phyloP scores from a whole-genome alignment of 306 rosid genomes.

The Medicago lupulina region DNA sequence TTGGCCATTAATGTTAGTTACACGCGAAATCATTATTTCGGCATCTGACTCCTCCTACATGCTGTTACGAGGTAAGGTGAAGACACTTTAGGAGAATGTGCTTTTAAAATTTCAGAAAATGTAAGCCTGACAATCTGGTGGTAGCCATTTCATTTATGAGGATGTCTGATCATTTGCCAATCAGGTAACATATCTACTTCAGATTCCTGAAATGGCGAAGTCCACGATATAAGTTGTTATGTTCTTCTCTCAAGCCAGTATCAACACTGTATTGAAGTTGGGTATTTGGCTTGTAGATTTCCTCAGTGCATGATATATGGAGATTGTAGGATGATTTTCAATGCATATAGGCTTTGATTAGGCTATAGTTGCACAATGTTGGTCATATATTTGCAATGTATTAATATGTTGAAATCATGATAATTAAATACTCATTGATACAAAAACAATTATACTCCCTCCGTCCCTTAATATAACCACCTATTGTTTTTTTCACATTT shows the following conservation, averaged over 20 bases:
- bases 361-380: neutral
- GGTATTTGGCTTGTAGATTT: slow-evolving; percentile 37
- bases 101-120: slow-evolving; percentile 4
- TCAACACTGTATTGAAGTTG: neutral
- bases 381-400: neutral
- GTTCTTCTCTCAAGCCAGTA: neutral
- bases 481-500: too few species aligned
- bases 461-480: too few species aligned
- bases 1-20: slow-evolving; percentile 28
- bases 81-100: slow-evolving; percentile 13
- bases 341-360: slow-evolving; percentile 26
- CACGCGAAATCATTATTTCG: neutral
- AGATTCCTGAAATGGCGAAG: neutral
- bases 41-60: slow-evolving; percentile 16
- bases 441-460: too few species aligned
- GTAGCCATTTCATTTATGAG: slow-evolving; percentile 31
- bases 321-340: slow-evolving; percentile 6
- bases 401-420: neutral
- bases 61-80: slow-evolving; percentile 35
- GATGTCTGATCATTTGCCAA: slow-evolving; percentile 15
- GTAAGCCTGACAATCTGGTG: slow-evolving; percentile 21
- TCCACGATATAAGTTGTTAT: slow-evolving; percentile 15
- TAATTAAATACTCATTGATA: neutral
- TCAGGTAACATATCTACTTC: neutral
- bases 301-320: slow-evolving; percentile 10